Evolutionary conservation across 345 rosid species (phyloP).

Genomic region (Salix koriyanagi): DNA sequence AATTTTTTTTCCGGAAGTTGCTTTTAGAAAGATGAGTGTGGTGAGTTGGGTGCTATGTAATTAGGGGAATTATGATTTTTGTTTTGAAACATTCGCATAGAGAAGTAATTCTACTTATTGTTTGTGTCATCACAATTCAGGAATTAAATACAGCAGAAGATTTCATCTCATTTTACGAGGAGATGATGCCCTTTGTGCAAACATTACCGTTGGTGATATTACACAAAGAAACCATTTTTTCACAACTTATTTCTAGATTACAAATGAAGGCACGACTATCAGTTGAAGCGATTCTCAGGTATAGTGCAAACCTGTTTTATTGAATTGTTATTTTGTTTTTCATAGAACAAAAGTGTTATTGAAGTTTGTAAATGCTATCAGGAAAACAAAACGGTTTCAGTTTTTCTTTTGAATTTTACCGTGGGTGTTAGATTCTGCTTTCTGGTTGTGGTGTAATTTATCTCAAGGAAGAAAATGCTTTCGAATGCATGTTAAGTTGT

Average conservation of each 20-base stretch:
- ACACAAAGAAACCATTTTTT: constrained; percentile 65
- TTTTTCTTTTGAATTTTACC: no score
- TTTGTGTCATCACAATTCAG: constrained; percentile 30
- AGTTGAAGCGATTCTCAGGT: constrained; percentile 87
- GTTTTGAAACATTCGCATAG: not conserved
- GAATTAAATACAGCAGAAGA: constrained; percentile 90
- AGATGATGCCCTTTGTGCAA: constrained; percentile 68
- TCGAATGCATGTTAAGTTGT: no score
- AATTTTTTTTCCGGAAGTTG: not conserved
- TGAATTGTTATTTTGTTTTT: not conserved
- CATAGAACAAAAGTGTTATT: not conserved
- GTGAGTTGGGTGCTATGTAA: not conserved
- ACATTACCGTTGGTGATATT: constrained; percentile 53
- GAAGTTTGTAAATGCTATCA: not conserved
- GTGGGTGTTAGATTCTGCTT: no score
- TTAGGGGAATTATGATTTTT: not conserved
- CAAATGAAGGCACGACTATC: constrained; percentile 83
- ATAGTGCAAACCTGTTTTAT: constrained; percentile 7
- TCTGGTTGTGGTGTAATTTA: no score
- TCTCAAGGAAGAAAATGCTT: no score
- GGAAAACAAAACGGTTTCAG: not conserved
- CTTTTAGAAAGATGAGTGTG: not conserved
- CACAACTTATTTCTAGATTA: constrained; percentile 60
- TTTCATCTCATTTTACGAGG: constrained; percentile 74
- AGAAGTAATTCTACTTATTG: not conserved